phyloP scores from a whole-genome alignment of 768 basidiomycete species.

The Lentinula boryana region DNA sequence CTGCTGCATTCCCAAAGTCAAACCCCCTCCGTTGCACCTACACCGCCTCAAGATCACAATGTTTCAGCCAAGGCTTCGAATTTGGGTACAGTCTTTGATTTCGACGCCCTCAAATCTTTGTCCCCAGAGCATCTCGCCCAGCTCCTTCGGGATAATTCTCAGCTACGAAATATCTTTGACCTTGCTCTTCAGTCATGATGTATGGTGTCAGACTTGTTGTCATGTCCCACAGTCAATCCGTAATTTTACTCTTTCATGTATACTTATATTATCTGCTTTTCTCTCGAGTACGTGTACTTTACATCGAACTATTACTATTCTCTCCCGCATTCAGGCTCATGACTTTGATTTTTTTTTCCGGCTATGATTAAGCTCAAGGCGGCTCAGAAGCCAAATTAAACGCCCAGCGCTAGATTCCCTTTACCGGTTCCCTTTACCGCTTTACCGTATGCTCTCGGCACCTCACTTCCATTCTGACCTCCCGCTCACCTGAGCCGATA shows the following conservation, averaged over 20 bases:
- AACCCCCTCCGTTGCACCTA: background rate
- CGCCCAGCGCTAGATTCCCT: background rate
- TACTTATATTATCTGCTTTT: background rate
- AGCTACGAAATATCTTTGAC: background rate
- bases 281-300: background rate
- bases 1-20: background rate
- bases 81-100: background rate
- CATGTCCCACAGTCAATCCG: background rate
- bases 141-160: background rate
- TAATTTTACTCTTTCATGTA: background rate
- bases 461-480: too few species aligned
- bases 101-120: constrained; percentile 1
- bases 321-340: too few species aligned
- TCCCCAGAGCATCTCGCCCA: background rate
- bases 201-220: too few species aligned
- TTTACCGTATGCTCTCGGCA: too few species aligned
- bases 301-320: background rate
- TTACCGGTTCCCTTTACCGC: background rate
- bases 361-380: too few species aligned
- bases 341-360: too few species aligned
- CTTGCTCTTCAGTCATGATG: background rate
- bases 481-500: too few species aligned
- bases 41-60: background rate
- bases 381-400: background rate
- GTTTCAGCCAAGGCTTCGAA: background rate